Evolutionary conservation across 805 yeast species (phyloP), one percentile per base, ranked within the genome.

Genomic region (Blastobotrys robertii): DNA sequence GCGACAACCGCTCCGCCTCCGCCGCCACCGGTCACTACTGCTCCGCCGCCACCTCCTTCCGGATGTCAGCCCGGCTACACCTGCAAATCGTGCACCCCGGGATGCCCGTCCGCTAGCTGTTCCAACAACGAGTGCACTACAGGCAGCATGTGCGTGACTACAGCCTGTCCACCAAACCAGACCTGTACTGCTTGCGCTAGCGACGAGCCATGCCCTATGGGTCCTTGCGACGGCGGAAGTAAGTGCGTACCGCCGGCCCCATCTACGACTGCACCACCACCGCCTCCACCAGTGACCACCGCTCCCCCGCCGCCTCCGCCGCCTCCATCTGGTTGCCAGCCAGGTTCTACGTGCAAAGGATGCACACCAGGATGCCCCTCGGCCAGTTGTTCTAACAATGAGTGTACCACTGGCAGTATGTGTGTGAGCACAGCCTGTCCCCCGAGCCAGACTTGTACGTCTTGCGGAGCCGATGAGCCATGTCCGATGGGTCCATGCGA

Each of bases 81-180:
- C 14, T 29, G 34, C 28, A 28, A 6, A 11, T 40, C 37, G 34
- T 34, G 31, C 35, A 35, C 30, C 22, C 28, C 31, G 38, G 36
- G 16, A 28, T 39, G 34, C 14, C 34, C 34, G 14, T 31, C 34
- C 14, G 34, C 12, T n/a, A n/a, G 12, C 34, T n/a, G 14, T 31
- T 31, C 15, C 14, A 12, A 12, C 12, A 14, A 14, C 39, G 39
- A n/a, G 30, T 43, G 39, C 46, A 38, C 39, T 4, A 42, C 46
- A 5, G 36, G 39, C 14, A 36, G 25, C 25, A 19, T 19, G 25
- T 19, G 25, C 25, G 25, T 19, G 25, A 19, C 34, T 11, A 37
- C 41, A 10, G 14, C 14, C 13, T 33, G 32, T 8, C 37, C 34
- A 4, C 35, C 42, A 19, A 19, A 19, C 25, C 25, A 19, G 25